Conservation (phyloP, 2,329 filamentous ascomycete genomes). For the Xylariaceae sp. region DNA sequence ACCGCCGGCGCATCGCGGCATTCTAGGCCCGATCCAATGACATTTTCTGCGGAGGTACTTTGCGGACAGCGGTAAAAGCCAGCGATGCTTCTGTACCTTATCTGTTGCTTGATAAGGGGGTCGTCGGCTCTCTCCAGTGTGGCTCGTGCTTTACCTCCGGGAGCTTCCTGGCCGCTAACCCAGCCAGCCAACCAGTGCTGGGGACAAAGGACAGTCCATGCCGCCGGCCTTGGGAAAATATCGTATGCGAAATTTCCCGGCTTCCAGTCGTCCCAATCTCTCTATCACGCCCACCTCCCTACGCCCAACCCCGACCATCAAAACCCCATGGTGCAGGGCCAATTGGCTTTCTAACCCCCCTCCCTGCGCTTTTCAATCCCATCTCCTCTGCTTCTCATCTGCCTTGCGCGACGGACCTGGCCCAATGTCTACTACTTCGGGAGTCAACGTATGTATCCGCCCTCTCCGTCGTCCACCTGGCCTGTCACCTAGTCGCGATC, state of each 20-base stretch:
- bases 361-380: constrained; percentile 21
- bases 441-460: constrained; percentile 55
- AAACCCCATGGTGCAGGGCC: constrained; percentile 12
- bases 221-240: constrained; percentile 13
- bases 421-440: constrained; percentile 58
- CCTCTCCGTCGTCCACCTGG: neutral
- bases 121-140: too few relatives aligned
- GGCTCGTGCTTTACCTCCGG: too few relatives aligned
- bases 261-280: constrained; percentile 1
- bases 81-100: too few relatives aligned
- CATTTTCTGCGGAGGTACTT: too few relatives aligned
- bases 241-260: constrained; percentile 31
- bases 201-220: too few relatives aligned
- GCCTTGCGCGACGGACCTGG: constrained; percentile 34
- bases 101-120: too few relatives aligned
- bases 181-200: too few relatives aligned
- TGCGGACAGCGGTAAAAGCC: too few relatives aligned
- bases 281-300: constrained; percentile 8
- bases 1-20: too few relatives aligned
- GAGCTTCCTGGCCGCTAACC: too few relatives aligned
- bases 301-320: constrained; percentile 1
- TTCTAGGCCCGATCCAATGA: too few relatives aligned
- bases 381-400: constrained; percentile 11
- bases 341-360: constrained; percentile 38
- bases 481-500: neutral